Percentiles rank a stretch among this genome's conserved stretches.
Conservation (phyloP, 495 filamentous ascomycete species). For the Tuber umbilicatum region DNA sequence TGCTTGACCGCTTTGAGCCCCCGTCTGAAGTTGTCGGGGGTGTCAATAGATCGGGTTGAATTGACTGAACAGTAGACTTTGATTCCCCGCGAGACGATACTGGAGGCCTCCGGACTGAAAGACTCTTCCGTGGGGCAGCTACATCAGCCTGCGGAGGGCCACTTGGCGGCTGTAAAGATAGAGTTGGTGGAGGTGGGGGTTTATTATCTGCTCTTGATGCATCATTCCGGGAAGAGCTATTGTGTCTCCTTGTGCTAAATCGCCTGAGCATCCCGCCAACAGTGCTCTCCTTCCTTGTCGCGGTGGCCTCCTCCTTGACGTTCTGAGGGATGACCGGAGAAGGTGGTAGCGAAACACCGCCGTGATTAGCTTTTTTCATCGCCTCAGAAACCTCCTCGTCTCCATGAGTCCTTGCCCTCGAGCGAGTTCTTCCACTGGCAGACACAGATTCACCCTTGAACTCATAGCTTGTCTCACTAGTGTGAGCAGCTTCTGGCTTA, state of each 20-base stretch:
- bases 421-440: constrained; percentile 69
- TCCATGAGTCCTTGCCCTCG: constrained; percentile 85
- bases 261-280: constrained; percentile 79
- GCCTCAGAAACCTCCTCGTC: constrained; percentile 82
- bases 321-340: constrained; percentile 54
- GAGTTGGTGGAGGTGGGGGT: constrained; percentile 29
- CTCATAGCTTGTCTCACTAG: constrained; percentile 73
- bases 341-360: constrained; percentile 49
- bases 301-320: constrained; percentile 52
- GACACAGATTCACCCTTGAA: constrained; percentile 68
- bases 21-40: constrained; percentile 59
- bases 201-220: constrained; percentile 44
- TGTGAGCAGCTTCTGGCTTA: constrained; percentile 77
- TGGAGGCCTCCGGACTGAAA: constrained; percentile 67
- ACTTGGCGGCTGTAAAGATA: constrained; percentile 45
- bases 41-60: constrained; percentile 65
- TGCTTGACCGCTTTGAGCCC: constrained; percentile 55
- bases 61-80: constrained; percentile 48
- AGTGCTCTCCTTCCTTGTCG: constrained; percentile 75
- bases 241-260: constrained; percentile 77
- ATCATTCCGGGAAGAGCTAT: constrained; percentile 51
- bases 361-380: constrained; percentile 64
- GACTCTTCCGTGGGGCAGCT: constrained; percentile 62
- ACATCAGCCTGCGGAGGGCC: constrained; percentile 61
- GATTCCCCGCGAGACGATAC: constrained; percentile 56